A percentile compares a stretch with the other conserved stretches of the same genome.
phyloP scores from a whole-genome alignment of 257 asterid genomes.

The Capsicum rhomboideum region DNA sequence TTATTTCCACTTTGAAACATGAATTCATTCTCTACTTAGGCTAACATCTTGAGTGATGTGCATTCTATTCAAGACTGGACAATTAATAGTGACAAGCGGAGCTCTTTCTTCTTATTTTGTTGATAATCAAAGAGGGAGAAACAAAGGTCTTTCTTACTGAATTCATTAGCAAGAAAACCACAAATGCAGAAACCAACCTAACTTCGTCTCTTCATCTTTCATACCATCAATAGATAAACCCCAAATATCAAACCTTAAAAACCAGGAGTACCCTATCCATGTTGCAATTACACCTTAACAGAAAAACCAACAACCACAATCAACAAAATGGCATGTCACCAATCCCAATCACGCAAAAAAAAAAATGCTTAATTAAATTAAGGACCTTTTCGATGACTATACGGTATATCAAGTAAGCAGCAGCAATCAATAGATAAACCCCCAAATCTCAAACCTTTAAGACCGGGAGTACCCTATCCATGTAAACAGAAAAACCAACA shows the following conservation, averaged over 20 bases:
- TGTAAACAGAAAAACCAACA: not conserved
- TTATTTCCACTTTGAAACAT: not conserved
- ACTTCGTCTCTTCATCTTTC: not conserved
- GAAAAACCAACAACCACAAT: not conserved
- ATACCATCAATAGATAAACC: not conserved
- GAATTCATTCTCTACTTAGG: not conserved
- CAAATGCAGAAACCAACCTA: not conserved
- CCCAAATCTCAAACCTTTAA: not conserved
- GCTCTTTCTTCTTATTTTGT: not conserved
- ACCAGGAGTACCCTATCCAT: not conserved
- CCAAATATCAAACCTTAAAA: not conserved
- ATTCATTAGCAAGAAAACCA: not conserved
- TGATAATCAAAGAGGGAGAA: not conserved
- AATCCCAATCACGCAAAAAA: not conserved
- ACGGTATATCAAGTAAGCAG: not conserved
- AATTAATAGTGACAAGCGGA: not conserved
- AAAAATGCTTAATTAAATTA: not conserved
- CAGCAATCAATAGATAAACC: not conserved
- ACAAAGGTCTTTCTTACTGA: not conserved
- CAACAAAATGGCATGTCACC: not conserved
- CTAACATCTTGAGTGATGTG: not conserved
- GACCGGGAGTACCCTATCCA: not conserved
- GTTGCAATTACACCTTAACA: not conserved
- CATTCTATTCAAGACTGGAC: not conserved
- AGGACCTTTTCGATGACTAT: not conserved